These are phyloP conservation scores for Fraxinus dipetala DNA, from an alignment of 305 asterid species.

Conservation along the genomic window DNA sequence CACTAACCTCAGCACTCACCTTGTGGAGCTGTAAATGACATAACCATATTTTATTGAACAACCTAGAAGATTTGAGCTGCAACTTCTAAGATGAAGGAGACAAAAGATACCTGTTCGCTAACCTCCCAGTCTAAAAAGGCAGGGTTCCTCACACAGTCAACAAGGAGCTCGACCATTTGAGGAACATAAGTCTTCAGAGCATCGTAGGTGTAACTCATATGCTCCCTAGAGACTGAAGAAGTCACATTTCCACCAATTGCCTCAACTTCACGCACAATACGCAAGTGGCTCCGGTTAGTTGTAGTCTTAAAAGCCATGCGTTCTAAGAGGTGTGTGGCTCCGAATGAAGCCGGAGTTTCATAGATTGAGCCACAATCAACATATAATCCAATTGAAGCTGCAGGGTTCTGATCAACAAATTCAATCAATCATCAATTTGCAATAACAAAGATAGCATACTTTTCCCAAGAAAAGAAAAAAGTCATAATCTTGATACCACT, in stretches of 20 bases:
- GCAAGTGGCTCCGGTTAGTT: slow-evolving; percentile 74
- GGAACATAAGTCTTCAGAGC: slow-evolving; percentile 79
- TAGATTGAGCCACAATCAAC: slow-evolving; percentile 87
- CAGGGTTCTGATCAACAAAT: slow-evolving; percentile 60
- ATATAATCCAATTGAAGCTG: slow-evolving; percentile 79
- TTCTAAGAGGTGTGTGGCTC: slow-evolving; percentile 85
- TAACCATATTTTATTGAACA: slow-evolving; percentile 11
- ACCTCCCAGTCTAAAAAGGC: slow-evolving; percentile 97
- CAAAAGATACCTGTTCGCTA: slow-evolving; percentile 67
- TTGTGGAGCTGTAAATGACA: slow-evolving; percentile 58
- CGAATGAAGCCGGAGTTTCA: slow-evolving; percentile 71
- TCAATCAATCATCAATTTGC: slow-evolving; percentile 12
- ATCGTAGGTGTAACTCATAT: slow-evolving; percentile 76
- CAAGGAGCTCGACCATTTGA: slow-evolving; percentile 90
- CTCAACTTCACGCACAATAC: slow-evolving; percentile 85
- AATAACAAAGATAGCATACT: neutral
- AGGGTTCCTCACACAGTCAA: slow-evolving; percentile 82
- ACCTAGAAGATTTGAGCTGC: slow-evolving; percentile 8
- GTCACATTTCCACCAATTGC: slow-evolving; percentile 88
- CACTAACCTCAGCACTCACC: slow-evolving; percentile 66
- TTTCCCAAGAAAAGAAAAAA: neutral
- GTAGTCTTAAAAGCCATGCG: slow-evolving; percentile 96
- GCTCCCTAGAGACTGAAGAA: slow-evolving; percentile 85
- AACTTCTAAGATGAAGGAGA: slow-evolving; percentile 9
- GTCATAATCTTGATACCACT: slow-evolving; percentile 44